A percentile compares a stretch with the other conserved stretches of the same genome.
Evolutionary conservation across 2,329 filamentous ascomycete species (phyloP).

Genomic region (Scortechinia acanthostroma): DNA sequence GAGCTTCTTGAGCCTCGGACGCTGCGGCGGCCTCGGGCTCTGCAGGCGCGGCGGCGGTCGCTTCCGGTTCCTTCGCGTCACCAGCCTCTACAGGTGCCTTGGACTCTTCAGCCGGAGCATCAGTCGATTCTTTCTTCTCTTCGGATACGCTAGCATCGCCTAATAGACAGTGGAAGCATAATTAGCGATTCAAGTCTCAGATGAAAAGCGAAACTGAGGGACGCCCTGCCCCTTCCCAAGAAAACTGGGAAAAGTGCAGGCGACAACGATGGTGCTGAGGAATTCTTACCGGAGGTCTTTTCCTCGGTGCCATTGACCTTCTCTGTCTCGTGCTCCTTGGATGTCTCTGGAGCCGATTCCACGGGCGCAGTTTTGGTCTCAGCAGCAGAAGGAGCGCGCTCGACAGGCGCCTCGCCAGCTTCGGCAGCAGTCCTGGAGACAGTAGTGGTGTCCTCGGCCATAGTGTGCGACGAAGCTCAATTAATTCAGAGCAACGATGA

Average conservation of each 20-base stretch:
- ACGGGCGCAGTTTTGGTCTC: not conserved
- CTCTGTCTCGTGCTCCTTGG: not conserved
- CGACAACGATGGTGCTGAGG: not conserved
- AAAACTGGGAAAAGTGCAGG: too few relatives aligned
- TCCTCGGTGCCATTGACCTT: not conserved
- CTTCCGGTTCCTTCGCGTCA: not conserved
- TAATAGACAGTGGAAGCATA: too few relatives aligned
- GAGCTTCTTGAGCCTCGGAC: not conserved
- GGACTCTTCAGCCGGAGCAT: not conserved
- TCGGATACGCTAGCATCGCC: not conserved
- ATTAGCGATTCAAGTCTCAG: too few relatives aligned
- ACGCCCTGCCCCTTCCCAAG: too few relatives aligned
- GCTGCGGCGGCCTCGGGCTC: not conserved
- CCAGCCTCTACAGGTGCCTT: not conserved
- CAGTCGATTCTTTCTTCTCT: not conserved
- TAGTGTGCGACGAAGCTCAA: conserved; percentile 1
- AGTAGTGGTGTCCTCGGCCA: not conserved
- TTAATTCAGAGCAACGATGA: too few relatives aligned
- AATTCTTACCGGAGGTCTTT: not conserved
- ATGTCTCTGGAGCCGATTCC: not conserved
- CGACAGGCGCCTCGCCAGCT: not conserved
- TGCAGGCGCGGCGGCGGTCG: not conserved
- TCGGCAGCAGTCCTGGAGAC: not conserved
- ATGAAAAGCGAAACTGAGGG: too few relatives aligned
- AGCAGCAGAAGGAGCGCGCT: not conserved